Base-by-base conservation (phyloP, 371 early-diverging fungal genomes). In the Mortierella sp. region DNA sequence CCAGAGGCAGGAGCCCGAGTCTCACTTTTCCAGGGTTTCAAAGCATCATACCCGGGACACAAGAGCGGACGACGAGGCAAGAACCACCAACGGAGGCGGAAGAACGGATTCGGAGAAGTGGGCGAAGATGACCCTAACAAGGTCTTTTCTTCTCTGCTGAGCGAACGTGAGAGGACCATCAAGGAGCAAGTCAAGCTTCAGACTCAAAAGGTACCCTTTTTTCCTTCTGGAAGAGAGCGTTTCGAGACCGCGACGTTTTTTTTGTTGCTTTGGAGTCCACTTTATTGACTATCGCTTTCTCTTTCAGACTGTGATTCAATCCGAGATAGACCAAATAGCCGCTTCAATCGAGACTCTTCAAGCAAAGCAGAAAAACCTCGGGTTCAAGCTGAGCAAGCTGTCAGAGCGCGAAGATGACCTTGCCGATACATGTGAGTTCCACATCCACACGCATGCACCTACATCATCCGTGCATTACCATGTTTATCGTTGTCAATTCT, bases 1-100 rank as follows among this genome's bases (percentile, higher is more conserved):
- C 92, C 92, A 66, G 92, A 91, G 63, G 80, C 90, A n/a, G 86
- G 77, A 24, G 87, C 88, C 24, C 87, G 91, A n/a, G 86, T 92
- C 13, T 90, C 91, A 26, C 78, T 92, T 34, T 91, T 91, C 65
- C 91, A 92, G 79, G 91, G 92, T 11, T 92, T 91, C 76, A 90
- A 88, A 43, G 88, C 91, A 16, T 86, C 91, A n/a, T 91, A 90
- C 79, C 91, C 91, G 34, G 88, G 85, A 43, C 52, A 86, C n/a
- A 75, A 79, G 66, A 41, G 67, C 63, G 64, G 79, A 43, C 71
- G 74, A 74, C 44, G 85, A 64, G 13, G 90, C 73, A 79, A 86
- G 74, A 75, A 82, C 58, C 82, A 86, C 47, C 76, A 86, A 37
- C 79, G 86, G 74, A 86, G 88, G 73, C 89, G 88, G 77, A 89